Percentiles rank a stretch among this genome's conserved stretches.
Conservation (phyloP, 1,284 basidiomycete genomes). For the Pascua sp. region DNA sequence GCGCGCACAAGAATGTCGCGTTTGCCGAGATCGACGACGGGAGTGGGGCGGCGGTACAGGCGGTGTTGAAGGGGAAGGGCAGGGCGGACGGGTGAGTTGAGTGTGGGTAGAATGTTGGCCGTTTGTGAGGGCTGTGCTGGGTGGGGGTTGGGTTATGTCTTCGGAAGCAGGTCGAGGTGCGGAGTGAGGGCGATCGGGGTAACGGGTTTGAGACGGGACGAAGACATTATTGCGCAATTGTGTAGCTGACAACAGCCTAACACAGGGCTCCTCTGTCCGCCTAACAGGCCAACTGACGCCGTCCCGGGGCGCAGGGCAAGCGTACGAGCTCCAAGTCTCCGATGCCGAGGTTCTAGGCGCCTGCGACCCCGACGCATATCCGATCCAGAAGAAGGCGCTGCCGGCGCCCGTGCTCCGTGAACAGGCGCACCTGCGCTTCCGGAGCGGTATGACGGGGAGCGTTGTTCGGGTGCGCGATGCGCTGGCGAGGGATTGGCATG, state of each 20-base stretch:
- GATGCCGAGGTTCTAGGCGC: slow-evolving; percentile 64
- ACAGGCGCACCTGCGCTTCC: slow-evolving; percentile 75
- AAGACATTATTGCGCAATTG: too few relatives aligned
- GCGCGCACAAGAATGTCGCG: slow-evolving; percentile 77
- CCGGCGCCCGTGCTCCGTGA: slow-evolving; percentile 73
- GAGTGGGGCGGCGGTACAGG: slow-evolving; percentile 68
- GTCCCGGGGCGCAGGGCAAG: slow-evolving; percentile 67
- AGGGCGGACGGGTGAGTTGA: slow-evolving; percentile 35
- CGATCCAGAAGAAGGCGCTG: slow-evolving; percentile 78
- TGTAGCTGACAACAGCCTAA: too few relatives aligned
- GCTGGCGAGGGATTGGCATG: slow-evolving; percentile 56
- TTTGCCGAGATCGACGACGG: slow-evolving; percentile 84
- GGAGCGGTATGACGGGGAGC: slow-evolving; percentile 66
- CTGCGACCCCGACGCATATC: slow-evolving; percentile 78
- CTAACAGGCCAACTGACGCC: slow-evolving; percentile 63
- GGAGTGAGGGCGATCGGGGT: too few relatives aligned
- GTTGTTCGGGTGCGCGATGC: slow-evolving; percentile 69
- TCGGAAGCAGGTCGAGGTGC: neutral
- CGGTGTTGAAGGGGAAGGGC: slow-evolving; percentile 60
- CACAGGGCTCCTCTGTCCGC: slow-evolving; percentile 68
- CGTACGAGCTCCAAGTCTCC: slow-evolving; percentile 67
- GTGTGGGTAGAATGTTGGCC: neutral
- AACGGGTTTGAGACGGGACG: too few relatives aligned
- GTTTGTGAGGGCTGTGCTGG: neutral
- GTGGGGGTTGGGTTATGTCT: too few relatives aligned